phyloP scores from a whole-genome alignment of 1,139 yeast genomes.

The Tardiomyces depauwii region DNA sequence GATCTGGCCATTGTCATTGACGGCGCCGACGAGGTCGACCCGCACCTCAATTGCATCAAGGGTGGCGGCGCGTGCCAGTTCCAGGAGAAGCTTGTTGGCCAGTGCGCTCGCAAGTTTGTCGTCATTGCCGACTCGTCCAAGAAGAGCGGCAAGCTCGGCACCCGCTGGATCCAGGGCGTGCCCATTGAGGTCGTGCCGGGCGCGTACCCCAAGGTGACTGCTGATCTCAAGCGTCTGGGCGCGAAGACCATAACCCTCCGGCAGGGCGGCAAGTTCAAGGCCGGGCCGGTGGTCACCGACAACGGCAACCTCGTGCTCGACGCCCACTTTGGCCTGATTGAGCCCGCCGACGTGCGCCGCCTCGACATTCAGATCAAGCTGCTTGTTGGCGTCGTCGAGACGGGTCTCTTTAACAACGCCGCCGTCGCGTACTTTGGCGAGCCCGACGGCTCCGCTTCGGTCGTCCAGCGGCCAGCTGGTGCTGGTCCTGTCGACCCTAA shows the following conservation, averaged over 20 bases:
- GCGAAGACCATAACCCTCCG: constrained; percentile 59
- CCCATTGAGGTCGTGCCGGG: constrained; percentile 94
- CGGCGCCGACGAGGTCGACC: constrained; percentile 96
- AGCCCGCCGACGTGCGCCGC: constrained; percentile 36
- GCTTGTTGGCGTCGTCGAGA: constrained; percentile 92
- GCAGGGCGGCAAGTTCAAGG: constrained; percentile 84
- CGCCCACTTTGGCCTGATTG: constrained; percentile 81
- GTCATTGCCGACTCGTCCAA: constrained; percentile 92
- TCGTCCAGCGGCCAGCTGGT: constrained; percentile 2
- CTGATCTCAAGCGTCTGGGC: constrained; percentile 52
- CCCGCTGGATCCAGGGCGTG: constrained; percentile 78
- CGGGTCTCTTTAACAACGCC: constrained; percentile 79
- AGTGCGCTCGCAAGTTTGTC: constrained; percentile 63
- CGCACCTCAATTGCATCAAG: constrained; percentile 71
- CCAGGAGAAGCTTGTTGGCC: constrained; percentile 92
- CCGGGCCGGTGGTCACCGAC: constrained; percentile 97
- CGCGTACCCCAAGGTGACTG: constrained; percentile 66
- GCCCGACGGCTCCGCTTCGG: constrained; percentile 49
- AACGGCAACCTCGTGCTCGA: constrained; percentile 90
- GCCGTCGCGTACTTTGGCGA: constrained; percentile 82
- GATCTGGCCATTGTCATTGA: constrained; percentile 87
- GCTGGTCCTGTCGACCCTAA: not conserved
- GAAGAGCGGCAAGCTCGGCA: constrained; percentile 56
- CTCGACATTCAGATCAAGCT: constrained; percentile 59
- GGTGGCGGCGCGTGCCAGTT: constrained; percentile 99